These are phyloP conservation scores for Bodo saltans DNA, from an alignment of 78 protist species.

Conservation along the genomic window DNA sequence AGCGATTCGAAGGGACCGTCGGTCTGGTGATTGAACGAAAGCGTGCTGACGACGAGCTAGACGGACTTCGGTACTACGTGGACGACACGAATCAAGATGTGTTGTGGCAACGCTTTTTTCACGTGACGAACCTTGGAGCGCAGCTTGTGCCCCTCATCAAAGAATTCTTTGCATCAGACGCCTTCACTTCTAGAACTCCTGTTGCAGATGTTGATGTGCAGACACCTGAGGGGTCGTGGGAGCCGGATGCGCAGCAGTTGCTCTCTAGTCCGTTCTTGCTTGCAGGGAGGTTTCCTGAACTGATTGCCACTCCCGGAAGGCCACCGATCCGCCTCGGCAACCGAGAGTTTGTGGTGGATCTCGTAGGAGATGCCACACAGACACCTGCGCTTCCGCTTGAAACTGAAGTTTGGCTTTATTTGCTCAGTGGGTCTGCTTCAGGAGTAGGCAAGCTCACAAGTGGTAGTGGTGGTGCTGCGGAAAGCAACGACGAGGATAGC, in stretches of 20 bases:
- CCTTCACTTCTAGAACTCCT: not conserved
- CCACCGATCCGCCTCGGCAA: too few species aligned
- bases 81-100: not conserved
- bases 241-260: not conserved
- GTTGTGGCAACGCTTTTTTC: constrained; percentile 11
- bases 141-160: constrained; percentile 1
- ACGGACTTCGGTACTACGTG: constrained; percentile 44
- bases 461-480: too few species aligned
- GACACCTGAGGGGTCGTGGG: not conserved
- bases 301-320: too few species aligned
- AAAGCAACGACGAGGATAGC: too few species aligned
- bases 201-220: not conserved
- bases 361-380: too few species aligned
- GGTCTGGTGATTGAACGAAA: constrained; percentile 59
- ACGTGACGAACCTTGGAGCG: not conserved
- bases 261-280: too few species aligned
- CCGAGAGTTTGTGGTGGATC: too few species aligned
- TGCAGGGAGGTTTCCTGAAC: too few species aligned
- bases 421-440: too few species aligned
- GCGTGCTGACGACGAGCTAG: constrained; percentile 28
- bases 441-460: too few species aligned
- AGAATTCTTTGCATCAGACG: constrained; percentile 16
- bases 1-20: constrained; percentile 29
- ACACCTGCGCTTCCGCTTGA: too few species aligned
- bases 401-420: too few species aligned